Conservation (phyloP, 2,329 filamentous ascomycete species). For the Penicillium sp. region DNA sequence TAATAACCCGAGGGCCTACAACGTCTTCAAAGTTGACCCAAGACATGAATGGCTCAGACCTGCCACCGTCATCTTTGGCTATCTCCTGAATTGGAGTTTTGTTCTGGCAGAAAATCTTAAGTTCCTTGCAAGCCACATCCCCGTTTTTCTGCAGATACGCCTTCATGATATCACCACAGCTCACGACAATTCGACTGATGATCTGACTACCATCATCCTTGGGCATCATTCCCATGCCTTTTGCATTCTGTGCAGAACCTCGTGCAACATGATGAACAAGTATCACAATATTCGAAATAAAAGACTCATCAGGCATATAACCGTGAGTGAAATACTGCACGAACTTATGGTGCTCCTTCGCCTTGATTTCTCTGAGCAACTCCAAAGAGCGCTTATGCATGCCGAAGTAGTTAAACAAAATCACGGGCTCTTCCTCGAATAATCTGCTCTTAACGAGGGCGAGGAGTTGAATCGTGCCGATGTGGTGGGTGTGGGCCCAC, state of each 20-base stretch:
- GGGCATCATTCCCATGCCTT: too few relatives aligned
- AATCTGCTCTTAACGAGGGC: constrained; percentile 3
- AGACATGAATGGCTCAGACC: too few relatives aligned
- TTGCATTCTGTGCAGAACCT: constrained; percentile 18
- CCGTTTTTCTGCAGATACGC: too few relatives aligned
- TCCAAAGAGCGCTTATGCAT: constrained; percentile 32
- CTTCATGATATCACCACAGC: too few relatives aligned
- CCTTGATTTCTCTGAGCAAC: constrained; percentile 25
- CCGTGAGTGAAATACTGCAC: neutral
- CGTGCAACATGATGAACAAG: constrained; percentile 26
- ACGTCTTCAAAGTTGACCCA: too few relatives aligned
- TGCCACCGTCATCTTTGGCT: too few relatives aligned
- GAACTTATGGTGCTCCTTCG: constrained; percentile 19
- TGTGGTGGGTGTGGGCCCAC: neutral
- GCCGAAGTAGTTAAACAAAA: constrained; percentile 32
- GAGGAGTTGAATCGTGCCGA: neutral
- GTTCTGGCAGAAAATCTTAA: too few relatives aligned
- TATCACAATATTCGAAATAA: constrained; percentile 21
- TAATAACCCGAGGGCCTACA: too few relatives aligned
- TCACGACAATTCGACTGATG: too few relatives aligned
- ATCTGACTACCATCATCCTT: too few relatives aligned
- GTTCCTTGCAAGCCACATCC: too few relatives aligned
- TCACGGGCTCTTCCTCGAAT: constrained; percentile 28
- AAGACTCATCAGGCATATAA: neutral
- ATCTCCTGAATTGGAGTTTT: too few relatives aligned